A percentile compares a stretch with the other conserved stretches of the same genome.
These are phyloP conservation scores for Albugo candida DNA, from an alignment of 352 stramenopile species.

Conservation along the genomic window DNA sequence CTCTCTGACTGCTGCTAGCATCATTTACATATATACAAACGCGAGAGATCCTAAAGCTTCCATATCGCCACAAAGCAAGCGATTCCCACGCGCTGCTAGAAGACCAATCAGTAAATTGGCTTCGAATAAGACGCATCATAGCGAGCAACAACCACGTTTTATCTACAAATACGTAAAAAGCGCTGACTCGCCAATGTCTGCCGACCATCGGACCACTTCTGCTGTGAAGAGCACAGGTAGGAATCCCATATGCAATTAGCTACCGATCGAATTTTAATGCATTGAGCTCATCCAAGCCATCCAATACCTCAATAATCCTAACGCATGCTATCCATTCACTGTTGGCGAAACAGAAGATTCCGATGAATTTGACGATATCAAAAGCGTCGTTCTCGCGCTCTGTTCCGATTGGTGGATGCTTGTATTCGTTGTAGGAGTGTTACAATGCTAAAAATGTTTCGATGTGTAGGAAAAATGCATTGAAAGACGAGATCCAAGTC, in stretches of 20 bases:
- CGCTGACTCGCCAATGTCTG: too few relatives aligned
- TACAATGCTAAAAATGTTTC: not conserved
- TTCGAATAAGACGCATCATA: too few relatives aligned
- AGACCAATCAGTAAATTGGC: too few relatives aligned
- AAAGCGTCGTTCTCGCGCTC: slow-evolving; percentile 49
- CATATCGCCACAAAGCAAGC: too few relatives aligned
- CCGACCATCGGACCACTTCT: too few relatives aligned
- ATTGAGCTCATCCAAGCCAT: slow-evolving; percentile 12
- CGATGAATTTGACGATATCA: slow-evolving; percentile 69
- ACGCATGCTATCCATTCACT: slow-evolving; percentile 43
- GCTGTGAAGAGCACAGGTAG: too few relatives aligned
- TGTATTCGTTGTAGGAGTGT: not conserved
- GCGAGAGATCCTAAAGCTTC: too few relatives aligned
- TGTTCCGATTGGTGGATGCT: slow-evolving; percentile 27
- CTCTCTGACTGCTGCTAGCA: slow-evolving; percentile 29
- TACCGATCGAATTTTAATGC: too few relatives aligned
- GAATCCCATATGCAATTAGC: too few relatives aligned
- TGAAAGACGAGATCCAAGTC: slow-evolving; percentile 43
- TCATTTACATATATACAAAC: slow-evolving; percentile 9
- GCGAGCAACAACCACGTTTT: too few relatives aligned
- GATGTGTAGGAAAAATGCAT: slow-evolving; percentile 7
- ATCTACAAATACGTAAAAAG: too few relatives aligned
- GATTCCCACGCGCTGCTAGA: too few relatives aligned
- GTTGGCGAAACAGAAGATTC: slow-evolving; percentile 27
- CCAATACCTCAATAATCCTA: slow-evolving; percentile 63